A percentile compares a stretch with the other conserved stretches of the same genome.
phyloP scores from a whole-genome alignment of 805 yeast species.

The Saccharomyces eubayanus region DNA sequence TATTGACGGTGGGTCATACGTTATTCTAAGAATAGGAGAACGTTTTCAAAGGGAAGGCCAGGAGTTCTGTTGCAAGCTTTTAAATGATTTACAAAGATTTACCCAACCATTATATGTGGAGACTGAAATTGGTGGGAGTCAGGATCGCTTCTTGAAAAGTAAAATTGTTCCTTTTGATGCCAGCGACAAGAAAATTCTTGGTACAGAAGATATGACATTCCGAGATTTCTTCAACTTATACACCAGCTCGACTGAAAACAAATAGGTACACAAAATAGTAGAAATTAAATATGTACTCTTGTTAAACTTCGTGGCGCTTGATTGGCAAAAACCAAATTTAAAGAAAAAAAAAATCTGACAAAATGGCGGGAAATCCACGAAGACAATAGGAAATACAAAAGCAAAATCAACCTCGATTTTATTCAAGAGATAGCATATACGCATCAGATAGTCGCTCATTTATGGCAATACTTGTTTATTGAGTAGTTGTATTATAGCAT shows the following conservation, averaged over 20 bases:
- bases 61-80: background rate
- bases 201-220: constrained; percentile 13
- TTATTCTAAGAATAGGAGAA: constrained; percentile 1
- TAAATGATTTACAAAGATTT: background rate
- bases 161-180: constrained; percentile 8
- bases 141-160: constrained; percentile 16
- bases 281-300: background rate
- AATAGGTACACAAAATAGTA: background rate
- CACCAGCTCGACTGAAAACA: background rate
- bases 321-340: background rate
- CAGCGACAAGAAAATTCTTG: background rate
- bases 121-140: constrained; percentile 10
- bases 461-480: background rate
- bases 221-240: constrained; percentile 1
- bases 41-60: background rate
- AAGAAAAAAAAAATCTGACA: background rate
- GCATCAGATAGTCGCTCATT: background rate
- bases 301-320: background rate
- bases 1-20: constrained; percentile 14
- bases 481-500: background rate
- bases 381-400: background rate
- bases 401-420: background rate
- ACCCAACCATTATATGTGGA: constrained; percentile 7
- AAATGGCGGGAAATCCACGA: background rate
- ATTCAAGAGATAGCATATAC: background rate